Evolutionary conservation across 2,329 filamentous ascomycete species (phyloP), one percentile per base, ranked within the genome.

Genomic region (Arthrobotrys musiformis): DNA sequence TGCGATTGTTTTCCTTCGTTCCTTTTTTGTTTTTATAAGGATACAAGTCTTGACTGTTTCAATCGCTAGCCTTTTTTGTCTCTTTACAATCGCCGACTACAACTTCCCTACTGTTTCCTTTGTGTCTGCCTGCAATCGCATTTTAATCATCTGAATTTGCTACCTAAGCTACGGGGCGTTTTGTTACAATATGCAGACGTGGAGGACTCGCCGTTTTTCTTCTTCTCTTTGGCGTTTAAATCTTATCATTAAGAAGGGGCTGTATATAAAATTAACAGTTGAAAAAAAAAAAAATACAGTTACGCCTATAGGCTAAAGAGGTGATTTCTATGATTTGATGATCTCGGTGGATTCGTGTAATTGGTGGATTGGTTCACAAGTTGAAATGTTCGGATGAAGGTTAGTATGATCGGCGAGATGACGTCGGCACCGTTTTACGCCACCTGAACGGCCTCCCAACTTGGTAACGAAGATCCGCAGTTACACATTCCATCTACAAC

Each of bases 1-100:
- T 61, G 75, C 70, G 64, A 70, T 42, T 54, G 44, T 50, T 58
- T 66, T 72, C 13, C 19, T 19, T 9, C 17, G 22, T 24, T 46
- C 19, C 19, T 48, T 67, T 19, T 68, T 72, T 35, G 6, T 46
- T 37, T 61, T 62, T 62, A 24, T 62, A 62, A 44, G 24, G 58
- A 62, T 62, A 62, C 58, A 62, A n/a, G 30, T 37, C 8, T 58
- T 50, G 46, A n/a, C n/a, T 37, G 17, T 24, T n/a, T 19, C 22
- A n/a, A n/a, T n/a, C n/a, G n/a, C n/a, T n/a, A n/a, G n/a, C n/a
- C n/a, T n/a, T n/a, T n/a, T n/a, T n/a, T n/a, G n/a, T n/a, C n/a
- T 17, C 44, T 24, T 48, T 24, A 8, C 11, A 44, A 48, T 37
- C 42, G 19, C 37, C 42, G 17, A 19, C 30, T 30, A 19, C 33